Base-by-base conservation (phyloP, 2,329 filamentous ascomycete species). In the Amauroascus verrucosus region DNA sequence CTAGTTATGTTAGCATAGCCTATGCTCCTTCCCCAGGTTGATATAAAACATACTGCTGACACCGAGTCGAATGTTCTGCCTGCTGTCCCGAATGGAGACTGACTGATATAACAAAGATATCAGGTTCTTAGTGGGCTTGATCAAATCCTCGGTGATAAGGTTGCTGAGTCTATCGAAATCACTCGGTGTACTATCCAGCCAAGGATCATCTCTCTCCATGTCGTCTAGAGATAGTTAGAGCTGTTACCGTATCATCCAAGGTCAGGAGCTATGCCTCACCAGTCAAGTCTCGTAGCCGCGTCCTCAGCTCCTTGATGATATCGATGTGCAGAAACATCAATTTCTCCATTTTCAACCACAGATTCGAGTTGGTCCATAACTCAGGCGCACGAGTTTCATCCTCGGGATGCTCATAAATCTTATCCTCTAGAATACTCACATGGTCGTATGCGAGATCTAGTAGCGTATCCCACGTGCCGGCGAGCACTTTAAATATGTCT, bases 291-390 rank as follows among this genome's bases (percentile, higher is more conserved):
- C 65, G 64, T 40, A 77, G 62, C 53, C 74, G 65, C 26, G 56
- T 62, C 22, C 67, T 65, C 67, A 75, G 71, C 50, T 77, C 74
- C 28, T 70, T 71, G 30, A 75, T 64, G 3, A 75, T 64, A 54
- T 77, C 74, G 20, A 68, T 62, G 56, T 78, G 76, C 11, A 75
- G 67, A 60, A 72, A 75, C 60, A 77, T 70, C 40, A 78, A 61
- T 38, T 77, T 75, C 57, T 77, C 75, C 8, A 76, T 69, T 54
- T 75, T 76, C n/a, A 77, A 65, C 75, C 76, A 78, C 8, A 71
- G 59, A 14, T 68, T 71, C 22, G 72, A 73, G 58, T 77, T 77
- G 11, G 65, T 68, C 74, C 76, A 79, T 6, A 78, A 64, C 55
- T 78, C 75, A 1, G 74, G 74, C 0, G 76, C 76, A 1, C 75